A percentile compares a stretch with the other conserved stretches of the same genome.
phyloP scores from a whole-genome alignment of 73 alveolate species.

The Effrenium voratum region DNA sequence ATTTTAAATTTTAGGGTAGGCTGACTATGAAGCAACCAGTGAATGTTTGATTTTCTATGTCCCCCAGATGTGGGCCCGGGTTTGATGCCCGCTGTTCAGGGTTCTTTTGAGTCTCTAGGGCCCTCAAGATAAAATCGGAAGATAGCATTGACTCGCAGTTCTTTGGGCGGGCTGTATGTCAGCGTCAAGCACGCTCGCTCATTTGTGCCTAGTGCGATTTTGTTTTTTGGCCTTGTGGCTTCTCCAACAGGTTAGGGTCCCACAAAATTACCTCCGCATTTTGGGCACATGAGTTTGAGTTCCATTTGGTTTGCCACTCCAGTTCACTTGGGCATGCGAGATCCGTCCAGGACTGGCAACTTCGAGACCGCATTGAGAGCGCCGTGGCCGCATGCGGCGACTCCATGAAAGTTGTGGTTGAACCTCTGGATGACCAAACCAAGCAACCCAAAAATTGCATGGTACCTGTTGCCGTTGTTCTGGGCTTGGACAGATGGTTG shows the following conservation, averaged over 20 bases:
- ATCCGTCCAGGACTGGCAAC: slow-evolving; percentile 66
- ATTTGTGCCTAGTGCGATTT: neutral
- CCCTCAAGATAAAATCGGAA: too few species aligned
- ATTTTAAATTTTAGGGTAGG: too few species aligned
- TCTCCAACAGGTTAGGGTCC: neutral
- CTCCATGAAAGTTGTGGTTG: neutral
- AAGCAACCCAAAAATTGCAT: neutral
- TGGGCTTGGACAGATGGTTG: neutral
- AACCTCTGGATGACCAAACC: neutral
- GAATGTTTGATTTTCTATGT: too few species aligned
- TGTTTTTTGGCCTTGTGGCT: neutral
- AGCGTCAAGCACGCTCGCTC: neutral
- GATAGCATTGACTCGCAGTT: too few species aligned
- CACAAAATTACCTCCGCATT: neutral
- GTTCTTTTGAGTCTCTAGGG: too few species aligned
- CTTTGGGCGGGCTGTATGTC: too few species aligned
- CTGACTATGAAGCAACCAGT: too few species aligned
- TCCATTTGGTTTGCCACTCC: neutral
- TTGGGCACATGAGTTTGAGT: neutral
- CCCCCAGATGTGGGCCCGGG: too few species aligned
- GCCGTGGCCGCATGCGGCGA: neutral
- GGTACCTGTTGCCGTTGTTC: neutral
- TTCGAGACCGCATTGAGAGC: slow-evolving; percentile 80
- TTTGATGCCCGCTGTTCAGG: too few species aligned
- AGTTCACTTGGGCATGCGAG: neutral